These are phyloP conservation scores for Saccharomyces eubayanus DNA, from an alignment of 805 yeast species.

Conservation along the genomic window DNA sequence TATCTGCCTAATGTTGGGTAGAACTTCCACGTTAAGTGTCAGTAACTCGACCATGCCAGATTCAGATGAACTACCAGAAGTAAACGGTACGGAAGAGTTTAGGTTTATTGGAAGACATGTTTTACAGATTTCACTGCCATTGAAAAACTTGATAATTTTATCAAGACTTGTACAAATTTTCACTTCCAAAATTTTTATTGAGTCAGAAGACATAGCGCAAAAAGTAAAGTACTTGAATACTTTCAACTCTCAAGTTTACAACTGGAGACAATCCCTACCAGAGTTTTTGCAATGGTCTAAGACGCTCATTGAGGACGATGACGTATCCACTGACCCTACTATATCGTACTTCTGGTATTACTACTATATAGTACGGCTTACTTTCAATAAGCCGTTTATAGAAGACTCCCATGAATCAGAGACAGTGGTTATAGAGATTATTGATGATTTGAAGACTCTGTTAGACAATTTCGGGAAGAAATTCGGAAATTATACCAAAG, in stretches of 20 bases:
- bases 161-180: constrained; percentile 34
- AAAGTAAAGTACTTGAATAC: constrained; percentile 33
- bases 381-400: constrained; percentile 53
- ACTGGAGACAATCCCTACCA: constrained; percentile 47
- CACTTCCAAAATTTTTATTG: constrained; percentile 30
- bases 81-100: constrained; percentile 55
- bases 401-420: constrained; percentile 32
- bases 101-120: constrained; percentile 32
- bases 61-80: constrained; percentile 50
- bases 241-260: constrained; percentile 42
- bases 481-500: constrained; percentile 20
- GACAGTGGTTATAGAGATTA: constrained; percentile 22
- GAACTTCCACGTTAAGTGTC: constrained; percentile 47
- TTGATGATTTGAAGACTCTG: constrained; percentile 25
- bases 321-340: constrained; percentile 44
- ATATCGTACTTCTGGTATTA: constrained; percentile 45
- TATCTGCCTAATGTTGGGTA: constrained; percentile 49
- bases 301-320: constrained; percentile 32
- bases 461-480: constrained; percentile 22
- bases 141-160: constrained; percentile 38
- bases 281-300: constrained; percentile 43
- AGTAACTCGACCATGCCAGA: constrained; percentile 55
- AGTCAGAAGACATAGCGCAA: constrained; percentile 27
- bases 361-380: constrained; percentile 50
- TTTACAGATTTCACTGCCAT: constrained; percentile 28